Conservation (phyloP, 768 basidiomycete species). For the Lanmaoa rubissima region DNA sequence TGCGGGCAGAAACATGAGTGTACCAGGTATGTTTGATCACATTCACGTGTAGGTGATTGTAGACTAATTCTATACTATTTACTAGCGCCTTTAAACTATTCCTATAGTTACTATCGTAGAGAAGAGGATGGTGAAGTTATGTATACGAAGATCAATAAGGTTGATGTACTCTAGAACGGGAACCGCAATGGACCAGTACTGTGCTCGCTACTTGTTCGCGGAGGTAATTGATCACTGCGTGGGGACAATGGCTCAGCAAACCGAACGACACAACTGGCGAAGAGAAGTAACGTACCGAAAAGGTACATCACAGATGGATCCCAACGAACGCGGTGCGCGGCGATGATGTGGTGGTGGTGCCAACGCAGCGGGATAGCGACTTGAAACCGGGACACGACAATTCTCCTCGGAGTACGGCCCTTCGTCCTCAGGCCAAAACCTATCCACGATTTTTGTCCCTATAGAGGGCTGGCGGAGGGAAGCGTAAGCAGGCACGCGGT, state of each 20-base stretch:
- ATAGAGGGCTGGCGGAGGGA: conserved; percentile 22
- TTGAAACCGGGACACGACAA: conserved; percentile 4
- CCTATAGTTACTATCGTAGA: conserved; percentile 7
- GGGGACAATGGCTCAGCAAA: not conserved
- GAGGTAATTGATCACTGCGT: conserved; percentile 17
- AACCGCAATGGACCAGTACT: conserved; percentile 23
- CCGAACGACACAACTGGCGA: not conserved
- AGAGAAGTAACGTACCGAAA: conserved; percentile 14
- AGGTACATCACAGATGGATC: conserved; percentile 5
- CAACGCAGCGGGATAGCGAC: conserved; percentile 18
- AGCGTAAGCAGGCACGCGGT: not conserved
- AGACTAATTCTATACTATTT: conserved; percentile 17
- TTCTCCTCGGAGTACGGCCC: conserved; percentile 18
- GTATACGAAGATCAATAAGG: not conserved
- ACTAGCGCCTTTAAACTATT: conserved; percentile 19
- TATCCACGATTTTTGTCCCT: conserved; percentile 29
- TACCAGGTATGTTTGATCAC: conserved; percentile 10
- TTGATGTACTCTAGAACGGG: conserved; percentile 25
- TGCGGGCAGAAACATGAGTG: not conserved
- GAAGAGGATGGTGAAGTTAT: not conserved
- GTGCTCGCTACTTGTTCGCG: conserved; percentile 16
- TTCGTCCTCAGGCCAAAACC: conserved; percentile 34
- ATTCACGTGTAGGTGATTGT: not conserved
- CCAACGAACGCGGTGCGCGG: conserved; percentile 20
- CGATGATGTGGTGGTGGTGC: conserved; percentile 32